phyloP scores from a whole-genome alignment of 257 asterid species.

The Solanum chiquidenum region DNA sequence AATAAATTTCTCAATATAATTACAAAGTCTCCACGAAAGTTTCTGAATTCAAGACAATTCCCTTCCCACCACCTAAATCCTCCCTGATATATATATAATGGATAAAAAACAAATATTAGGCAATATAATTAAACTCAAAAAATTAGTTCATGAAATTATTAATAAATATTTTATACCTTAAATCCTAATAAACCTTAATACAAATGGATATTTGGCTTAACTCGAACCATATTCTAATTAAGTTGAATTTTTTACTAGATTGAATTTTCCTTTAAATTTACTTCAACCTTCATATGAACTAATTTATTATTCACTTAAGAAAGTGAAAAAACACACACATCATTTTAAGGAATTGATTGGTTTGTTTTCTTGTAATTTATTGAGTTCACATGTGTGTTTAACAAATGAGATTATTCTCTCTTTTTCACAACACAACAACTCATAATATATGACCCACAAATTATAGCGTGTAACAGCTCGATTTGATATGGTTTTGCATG shows the following conservation, averaged over 20 bases:
- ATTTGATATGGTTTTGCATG: slow-evolving; percentile 25
- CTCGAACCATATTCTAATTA: not conserved
- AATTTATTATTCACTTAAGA: too few species aligned
- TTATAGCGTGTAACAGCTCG: slow-evolving; percentile 25
- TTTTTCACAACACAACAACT: slow-evolving; percentile 20
- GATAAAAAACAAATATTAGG: too few species aligned
- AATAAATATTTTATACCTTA: not conserved
- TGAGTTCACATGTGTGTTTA: slow-evolving; percentile 24
- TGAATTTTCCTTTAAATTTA: not conserved
- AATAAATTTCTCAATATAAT: not conserved
- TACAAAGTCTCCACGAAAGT: not conserved
- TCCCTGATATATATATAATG: too few species aligned
- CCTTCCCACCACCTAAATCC: not conserved
- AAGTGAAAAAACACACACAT: not conserved
- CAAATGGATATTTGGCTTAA: too few species aligned
- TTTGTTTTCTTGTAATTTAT: not conserved
- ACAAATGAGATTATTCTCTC: slow-evolving; percentile 11
- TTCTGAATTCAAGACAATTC: not conserved
- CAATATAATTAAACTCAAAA: not conserved
- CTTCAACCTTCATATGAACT: not conserved
- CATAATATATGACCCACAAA: slow-evolving; percentile 23
- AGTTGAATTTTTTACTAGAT: too few species aligned
- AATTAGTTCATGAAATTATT: not conserved
- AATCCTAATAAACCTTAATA: not conserved
- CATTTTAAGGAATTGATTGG: slow-evolving; percentile 2